A percentile compares a stretch with the other conserved stretches of the same genome.
Conservation (phyloP, 2,329 filamentous ascomycete genomes). For the Penicillium crustosum region DNA sequence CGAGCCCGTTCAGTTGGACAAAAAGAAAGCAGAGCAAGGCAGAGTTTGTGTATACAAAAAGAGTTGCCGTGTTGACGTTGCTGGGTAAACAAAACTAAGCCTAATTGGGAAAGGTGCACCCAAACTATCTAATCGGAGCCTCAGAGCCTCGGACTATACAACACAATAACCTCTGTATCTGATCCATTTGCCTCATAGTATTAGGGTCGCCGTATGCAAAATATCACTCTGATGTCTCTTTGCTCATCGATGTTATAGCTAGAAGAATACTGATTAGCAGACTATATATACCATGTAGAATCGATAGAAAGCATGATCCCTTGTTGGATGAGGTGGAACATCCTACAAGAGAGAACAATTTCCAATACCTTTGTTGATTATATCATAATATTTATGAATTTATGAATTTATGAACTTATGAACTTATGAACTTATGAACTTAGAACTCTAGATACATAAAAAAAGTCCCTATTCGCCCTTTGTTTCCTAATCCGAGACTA, state of each 20-base stretch:
- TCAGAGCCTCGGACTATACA: neutral
- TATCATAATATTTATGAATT: neutral
- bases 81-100: constrained; percentile 25
- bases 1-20: neutral
- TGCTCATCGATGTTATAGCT: too few species aligned
- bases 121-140: constrained; percentile 1
- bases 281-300: neutral
- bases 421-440: neutral
- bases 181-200: neutral
- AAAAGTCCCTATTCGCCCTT: too few species aligned
- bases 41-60: constrained; percentile 12
- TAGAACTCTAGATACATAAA: neutral
- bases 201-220: neutral
- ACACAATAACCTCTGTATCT: neutral
- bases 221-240: neutral
- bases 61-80: constrained; percentile 17
- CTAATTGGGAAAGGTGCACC: constrained; percentile 8
- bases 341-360: neutral
- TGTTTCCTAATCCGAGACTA: neutral
- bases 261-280: neutral
- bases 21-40: neutral
- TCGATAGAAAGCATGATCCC: neutral
- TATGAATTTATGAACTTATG: neutral
- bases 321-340: neutral
- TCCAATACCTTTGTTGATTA: too few species aligned